phyloP scores from a whole-genome alignment of 2,329 filamentous ascomycete genomes.

The Alternaria consortialis region DNA sequence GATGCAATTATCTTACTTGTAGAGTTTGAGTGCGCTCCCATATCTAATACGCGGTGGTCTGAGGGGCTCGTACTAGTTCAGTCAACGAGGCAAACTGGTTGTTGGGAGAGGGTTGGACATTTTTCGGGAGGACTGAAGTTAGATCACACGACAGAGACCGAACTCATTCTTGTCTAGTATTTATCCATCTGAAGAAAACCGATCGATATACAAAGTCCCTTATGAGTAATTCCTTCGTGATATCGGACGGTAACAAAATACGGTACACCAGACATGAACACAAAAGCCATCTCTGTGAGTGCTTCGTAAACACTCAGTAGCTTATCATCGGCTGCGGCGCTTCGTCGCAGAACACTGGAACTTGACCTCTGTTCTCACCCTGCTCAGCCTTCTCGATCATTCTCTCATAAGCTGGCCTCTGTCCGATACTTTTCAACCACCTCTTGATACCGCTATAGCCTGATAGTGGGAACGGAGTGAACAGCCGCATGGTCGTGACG shows the following conservation, averaged over 20 bases:
- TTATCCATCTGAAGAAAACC: too few relatives aligned
- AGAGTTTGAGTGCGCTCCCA: too few relatives aligned
- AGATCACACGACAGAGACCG: too few relatives aligned
- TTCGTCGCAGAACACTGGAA: neutral
- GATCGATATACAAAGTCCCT: too few relatives aligned
- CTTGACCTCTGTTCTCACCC: neutral
- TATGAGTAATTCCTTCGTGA: too few relatives aligned
- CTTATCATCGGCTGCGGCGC: neutral
- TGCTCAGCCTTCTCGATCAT: neutral
- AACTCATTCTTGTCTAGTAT: too few relatives aligned
- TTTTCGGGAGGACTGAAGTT: too few relatives aligned
- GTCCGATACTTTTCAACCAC: neutral
- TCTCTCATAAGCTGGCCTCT: neutral
- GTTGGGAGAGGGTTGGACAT: too few relatives aligned
- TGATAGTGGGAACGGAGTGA: neutral
- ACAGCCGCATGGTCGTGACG: slow-evolving; percentile 66
- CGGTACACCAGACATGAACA: neutral
- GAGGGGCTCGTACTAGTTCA: too few relatives aligned
- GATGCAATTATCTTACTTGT: too few relatives aligned
- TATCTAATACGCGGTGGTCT: too few relatives aligned
- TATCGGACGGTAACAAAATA: neutral
- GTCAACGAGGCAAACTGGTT: too few relatives aligned
- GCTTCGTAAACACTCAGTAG: neutral
- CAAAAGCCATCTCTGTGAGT: neutral
- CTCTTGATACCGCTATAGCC: neutral